phyloP scores from a whole-genome alignment of 805 yeast genomes.

The Yarrowia deformans region DNA sequence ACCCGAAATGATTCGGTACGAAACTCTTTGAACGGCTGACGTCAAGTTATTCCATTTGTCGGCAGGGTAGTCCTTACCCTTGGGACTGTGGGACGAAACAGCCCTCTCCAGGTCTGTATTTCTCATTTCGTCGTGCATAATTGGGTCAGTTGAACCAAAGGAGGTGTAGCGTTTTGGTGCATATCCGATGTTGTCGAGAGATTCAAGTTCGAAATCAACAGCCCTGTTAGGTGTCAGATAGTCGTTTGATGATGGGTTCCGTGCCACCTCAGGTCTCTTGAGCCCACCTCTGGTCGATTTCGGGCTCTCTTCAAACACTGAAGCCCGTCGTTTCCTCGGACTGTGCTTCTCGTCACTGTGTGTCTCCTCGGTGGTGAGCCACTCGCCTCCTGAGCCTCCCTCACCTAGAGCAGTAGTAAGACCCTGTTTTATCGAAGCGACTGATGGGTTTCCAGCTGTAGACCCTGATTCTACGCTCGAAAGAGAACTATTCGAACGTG shows the following conservation, averaged over 20 bases:
- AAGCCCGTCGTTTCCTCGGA: constrained; percentile 2
- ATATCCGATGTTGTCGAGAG: constrained; percentile 4
- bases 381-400: constrained; percentile 33
- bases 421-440: constrained; percentile 27
- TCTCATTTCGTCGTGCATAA: background rate
- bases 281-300: constrained; percentile 5
- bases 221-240: constrained; percentile 20
- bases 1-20: constrained; percentile 24
- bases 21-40: constrained; percentile 17
- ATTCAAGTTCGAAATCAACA: constrained; percentile 21
- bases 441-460: constrained; percentile 9
- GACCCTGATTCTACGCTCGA: constrained; percentile 24
- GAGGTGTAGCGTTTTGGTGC: constrained; percentile 12
- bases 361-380: constrained; percentile 15
- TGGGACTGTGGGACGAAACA: background rate
- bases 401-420: constrained; percentile 19
- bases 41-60: constrained; percentile 26
- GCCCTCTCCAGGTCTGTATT: constrained; percentile 25
- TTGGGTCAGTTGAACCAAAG: constrained; percentile 16
- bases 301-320: constrained; percentile 12
- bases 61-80: background rate
- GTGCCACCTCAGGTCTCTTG: constrained; percentile 1
- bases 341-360: constrained; percentile 13
- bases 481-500: constrained; percentile 15
- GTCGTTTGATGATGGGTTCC: constrained; percentile 13